Evolutionary conservation across 768 basidiomycete species (phyloP).

Genomic region (Pseudohyphozyma bogoriensis): DNA sequence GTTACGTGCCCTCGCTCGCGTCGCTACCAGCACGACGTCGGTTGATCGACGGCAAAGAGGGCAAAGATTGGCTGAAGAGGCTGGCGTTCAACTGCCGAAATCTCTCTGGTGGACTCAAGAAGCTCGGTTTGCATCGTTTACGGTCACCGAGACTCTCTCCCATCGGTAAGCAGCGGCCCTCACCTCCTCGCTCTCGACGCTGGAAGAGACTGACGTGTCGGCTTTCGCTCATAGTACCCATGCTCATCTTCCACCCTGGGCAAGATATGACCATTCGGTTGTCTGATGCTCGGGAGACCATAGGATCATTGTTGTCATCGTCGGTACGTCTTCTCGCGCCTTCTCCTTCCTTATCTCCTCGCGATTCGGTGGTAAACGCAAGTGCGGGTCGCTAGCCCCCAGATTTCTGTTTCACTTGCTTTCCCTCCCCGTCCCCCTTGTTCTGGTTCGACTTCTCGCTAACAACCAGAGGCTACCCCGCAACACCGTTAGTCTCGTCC

Average conservation of each 20-base stretch:
- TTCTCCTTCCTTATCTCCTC: no score
- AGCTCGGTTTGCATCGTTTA: constrained; percentile 96
- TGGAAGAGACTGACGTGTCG: no score
- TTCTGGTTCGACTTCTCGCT: not conserved
- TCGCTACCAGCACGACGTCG: constrained; percentile 53
- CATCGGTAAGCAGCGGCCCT: no score
- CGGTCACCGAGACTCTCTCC: constrained; percentile 75
- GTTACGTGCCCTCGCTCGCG: constrained; percentile 33
- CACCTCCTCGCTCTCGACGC: no score
- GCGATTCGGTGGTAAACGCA: no score
- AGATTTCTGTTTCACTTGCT: constrained; percentile 1
- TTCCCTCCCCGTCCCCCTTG: not conserved
- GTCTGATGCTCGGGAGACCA: constrained; percentile 65
- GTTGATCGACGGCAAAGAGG: constrained; percentile 78
- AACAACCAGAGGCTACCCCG: constrained; percentile 47
- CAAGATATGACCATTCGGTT: constrained; percentile 46
- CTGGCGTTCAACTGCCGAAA: constrained; percentile 96
- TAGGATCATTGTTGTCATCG: no score
- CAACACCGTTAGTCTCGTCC: constrained; percentile 62
- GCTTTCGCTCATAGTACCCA: constrained; percentile 92
- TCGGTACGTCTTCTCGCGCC: no score
- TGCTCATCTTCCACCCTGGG: constrained; percentile 62
- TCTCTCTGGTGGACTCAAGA: constrained; percentile 70
- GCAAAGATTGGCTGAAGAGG: constrained; percentile 65
- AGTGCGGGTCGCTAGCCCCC: constrained; percentile 34